phyloP scores from a whole-genome alignment of 2,329 filamentous ascomycete genomes.

The Phoma sp. region DNA sequence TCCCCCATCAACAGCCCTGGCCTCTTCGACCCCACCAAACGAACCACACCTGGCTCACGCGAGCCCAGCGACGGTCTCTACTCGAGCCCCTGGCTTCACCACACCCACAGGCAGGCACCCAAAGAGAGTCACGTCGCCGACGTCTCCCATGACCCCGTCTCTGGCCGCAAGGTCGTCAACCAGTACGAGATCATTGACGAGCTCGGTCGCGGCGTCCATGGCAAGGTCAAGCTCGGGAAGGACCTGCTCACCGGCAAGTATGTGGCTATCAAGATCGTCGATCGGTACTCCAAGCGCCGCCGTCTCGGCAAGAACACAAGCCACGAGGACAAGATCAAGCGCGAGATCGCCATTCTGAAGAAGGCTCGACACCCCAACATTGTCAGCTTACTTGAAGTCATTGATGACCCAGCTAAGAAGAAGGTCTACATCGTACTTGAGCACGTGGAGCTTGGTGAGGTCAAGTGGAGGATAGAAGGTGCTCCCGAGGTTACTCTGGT shows the following conservation, averaged over 20 bases:
- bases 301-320: constrained; percentile 79
- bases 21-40: constrained; percentile 51
- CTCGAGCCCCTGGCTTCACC: constrained; percentile 58
- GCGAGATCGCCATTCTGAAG: constrained; percentile 96
- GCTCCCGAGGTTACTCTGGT: constrained; percentile 81
- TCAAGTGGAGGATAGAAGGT: constrained; percentile 91
- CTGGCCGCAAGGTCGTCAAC: constrained; percentile 95
- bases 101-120: constrained; percentile 56
- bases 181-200: constrained; percentile 97
- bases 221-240: constrained; percentile 94
- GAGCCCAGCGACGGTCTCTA: constrained; percentile 51
- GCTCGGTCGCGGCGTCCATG: constrained; percentile 92
- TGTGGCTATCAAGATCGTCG: constrained; percentile 98
- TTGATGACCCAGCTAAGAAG: constrained; percentile 93
- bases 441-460: constrained; percentile 91
- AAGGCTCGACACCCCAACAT: constrained; percentile 98
- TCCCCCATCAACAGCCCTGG: constrained; percentile 57
- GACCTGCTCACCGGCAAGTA: constrained; percentile 76
- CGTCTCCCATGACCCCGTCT: constrained; percentile 86
- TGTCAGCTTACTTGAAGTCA: constrained; percentile 92
- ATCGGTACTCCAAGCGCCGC: constrained; percentile 90
- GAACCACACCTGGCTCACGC: constrained; percentile 38
- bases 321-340: constrained; percentile 83
- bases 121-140: constrained; percentile 83
- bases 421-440: constrained; percentile 99